phyloP scores from a whole-genome alignment of 129 eudicot genomes.

The Mikania micrantha region DNA sequence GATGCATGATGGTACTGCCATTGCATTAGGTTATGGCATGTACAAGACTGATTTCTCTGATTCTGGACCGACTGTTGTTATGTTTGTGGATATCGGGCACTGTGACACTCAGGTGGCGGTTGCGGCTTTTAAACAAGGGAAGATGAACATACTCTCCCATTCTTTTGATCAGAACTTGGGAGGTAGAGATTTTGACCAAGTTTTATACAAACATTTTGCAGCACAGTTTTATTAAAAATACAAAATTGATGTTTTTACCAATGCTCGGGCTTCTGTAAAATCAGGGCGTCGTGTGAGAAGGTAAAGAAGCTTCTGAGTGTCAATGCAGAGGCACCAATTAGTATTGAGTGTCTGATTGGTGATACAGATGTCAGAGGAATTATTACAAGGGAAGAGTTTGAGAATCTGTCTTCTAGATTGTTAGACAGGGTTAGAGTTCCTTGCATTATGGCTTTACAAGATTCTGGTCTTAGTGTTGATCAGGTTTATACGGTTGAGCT shows the following conservation, averaged over 20 bases:
- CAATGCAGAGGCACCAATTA: slow-evolving; percentile 77
- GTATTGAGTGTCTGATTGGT: slow-evolving; percentile 77
- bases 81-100: slow-evolving; percentile 82
- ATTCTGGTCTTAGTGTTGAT: slow-evolving; percentile 40
- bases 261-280: slow-evolving; percentile 54
- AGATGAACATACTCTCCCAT: slow-evolving; percentile 64
- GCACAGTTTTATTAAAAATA: slow-evolving; percentile 42
- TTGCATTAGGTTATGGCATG: slow-evolving; percentile 79
- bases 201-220: slow-evolving; percentile 58
- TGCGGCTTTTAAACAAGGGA: slow-evolving; percentile 56
- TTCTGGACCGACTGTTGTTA: slow-evolving; percentile 40
- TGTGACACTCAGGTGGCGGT: slow-evolving; percentile 83
- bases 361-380: slow-evolving; percentile 75
- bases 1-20: slow-evolving; percentile 85
- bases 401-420: slow-evolving; percentile 46
- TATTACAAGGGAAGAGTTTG: slow-evolving; percentile 81
- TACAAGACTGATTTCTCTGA: slow-evolving; percentile 53
- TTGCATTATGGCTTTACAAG: slow-evolving; percentile 47
- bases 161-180: slow-evolving; percentile 71
- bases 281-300: slow-evolving; percentile 76
- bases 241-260: slow-evolving; percentile 54
- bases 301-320: slow-evolving; percentile 81
- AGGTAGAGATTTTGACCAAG: slow-evolving; percentile 85
- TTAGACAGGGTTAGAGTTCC: slow-evolving; percentile 52
- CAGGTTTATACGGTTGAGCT: slow-evolving; percentile 73